Evolutionary conservation across 495 filamentous ascomycete genomes (phyloP).

Genomic region (Penicillium fimorum): DNA sequence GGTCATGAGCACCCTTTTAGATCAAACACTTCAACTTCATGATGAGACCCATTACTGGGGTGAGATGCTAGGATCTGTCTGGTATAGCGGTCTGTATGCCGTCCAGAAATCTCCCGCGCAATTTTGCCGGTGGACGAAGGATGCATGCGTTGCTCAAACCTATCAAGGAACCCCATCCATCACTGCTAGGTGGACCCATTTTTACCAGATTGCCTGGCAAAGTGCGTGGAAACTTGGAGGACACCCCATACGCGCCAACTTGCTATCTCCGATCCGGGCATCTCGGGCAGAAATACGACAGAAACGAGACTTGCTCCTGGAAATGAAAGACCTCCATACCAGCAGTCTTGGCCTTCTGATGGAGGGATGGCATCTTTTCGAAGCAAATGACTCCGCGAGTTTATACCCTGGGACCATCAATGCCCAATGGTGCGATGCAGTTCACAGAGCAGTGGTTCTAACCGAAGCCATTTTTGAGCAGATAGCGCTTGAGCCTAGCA

Average conservation of each 20-base stretch:
- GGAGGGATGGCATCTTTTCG: constrained; percentile 72
- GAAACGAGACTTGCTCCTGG: constrained; percentile 66
- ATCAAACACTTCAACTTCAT: constrained; percentile 74
- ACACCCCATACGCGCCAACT: constrained; percentile 51
- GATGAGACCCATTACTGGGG: constrained; percentile 95
- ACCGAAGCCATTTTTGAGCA: constrained; percentile 73
- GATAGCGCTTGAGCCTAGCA: constrained; percentile 43
- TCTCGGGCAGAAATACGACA: constrained; percentile 65
- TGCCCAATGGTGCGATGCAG: constrained; percentile 67
- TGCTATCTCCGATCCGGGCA: constrained; percentile 69
- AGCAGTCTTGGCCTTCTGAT: constrained; percentile 82
- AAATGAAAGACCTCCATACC: constrained; percentile 73
- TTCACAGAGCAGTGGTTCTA: constrained; percentile 69
- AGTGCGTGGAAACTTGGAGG: constrained; percentile 63
- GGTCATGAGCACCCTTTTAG: constrained; percentile 67
- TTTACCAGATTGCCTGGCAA: constrained; percentile 75
- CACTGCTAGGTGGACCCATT: constrained; percentile 59
- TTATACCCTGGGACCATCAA: constrained; percentile 27
- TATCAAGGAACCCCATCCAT: constrained; percentile 24
- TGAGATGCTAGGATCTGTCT: constrained; percentile 68
- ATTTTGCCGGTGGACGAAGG: constrained; percentile 63
- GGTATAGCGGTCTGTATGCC: constrained; percentile 70
- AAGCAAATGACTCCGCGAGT: constrained; percentile 41
- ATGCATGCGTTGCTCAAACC: constrained; percentile 59
- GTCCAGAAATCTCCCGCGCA: constrained; percentile 77